Base-by-base conservation (phyloP, 352 stramenopile genomes). In the Phytophthora fragariaefolia region DNA sequence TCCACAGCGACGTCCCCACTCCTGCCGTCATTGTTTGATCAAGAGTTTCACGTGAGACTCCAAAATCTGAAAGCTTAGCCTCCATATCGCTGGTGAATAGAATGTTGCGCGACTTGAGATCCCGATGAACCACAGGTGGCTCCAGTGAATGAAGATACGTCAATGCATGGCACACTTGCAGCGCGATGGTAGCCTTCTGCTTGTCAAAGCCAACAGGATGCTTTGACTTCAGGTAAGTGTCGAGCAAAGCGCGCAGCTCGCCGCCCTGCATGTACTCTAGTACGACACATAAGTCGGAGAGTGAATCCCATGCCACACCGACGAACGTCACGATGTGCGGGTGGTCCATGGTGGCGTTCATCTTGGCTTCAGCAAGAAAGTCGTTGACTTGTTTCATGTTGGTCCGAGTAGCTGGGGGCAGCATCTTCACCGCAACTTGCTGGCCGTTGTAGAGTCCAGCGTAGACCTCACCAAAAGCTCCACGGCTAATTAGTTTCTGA, bases 381-480 rank as follows among this genome's bases (percentile, higher is more conserved):
- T 72, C 63, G 24, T 79, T 72, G 3, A 85, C 79, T 10, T 85
- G 64, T 24, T 74, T 66, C 6, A 71, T 30, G 22, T 57, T 67
- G 6, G 46, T 38, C 0, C 62, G 54, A 1, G 62, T 71, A 2
- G 38, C 56, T 10, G 67, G 55, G 4, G 64, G 34, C 43, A 74
- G 24, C 58, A 84, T 74, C 62, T 88, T 88, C 64, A 88, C 71
- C 1, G 74, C 79, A 18, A 88, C 77, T n/a, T 64, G 49, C 7
- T 81, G 36, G 10, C 55, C 66, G 24, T 77, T 74, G 57, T 79
- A 88, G 8, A 64, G 58, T 7, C 74, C 74, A 0, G 57, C 23
- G 26, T 80, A 73, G 6, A 85, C 77, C 62, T 83, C 65, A 3
- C 77, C 77, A 36, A 76, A 83, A 4, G 65, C 77, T 6, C 77